Conservation (phyloP, 73 alveolate genomes). For the Paramecium bursaria region DNA sequence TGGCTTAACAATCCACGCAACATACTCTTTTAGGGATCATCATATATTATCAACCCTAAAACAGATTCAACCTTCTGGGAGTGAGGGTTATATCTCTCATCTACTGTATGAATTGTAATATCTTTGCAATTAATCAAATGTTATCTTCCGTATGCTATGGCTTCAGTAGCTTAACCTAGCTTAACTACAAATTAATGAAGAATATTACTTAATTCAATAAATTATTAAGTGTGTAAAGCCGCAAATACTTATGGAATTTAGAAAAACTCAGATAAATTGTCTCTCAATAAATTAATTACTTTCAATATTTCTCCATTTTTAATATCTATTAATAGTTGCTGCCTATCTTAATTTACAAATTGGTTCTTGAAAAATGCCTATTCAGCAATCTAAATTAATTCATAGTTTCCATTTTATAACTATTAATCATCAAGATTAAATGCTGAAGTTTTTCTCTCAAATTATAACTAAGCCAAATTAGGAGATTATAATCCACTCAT, state of each 20-base stretch:
- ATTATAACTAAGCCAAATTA: background rate
- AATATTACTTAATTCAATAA: constrained; percentile 42
- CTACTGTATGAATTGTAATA: background rate
- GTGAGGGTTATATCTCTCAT: background rate
- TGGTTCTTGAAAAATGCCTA: constrained; percentile 9
- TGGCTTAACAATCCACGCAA: constrained; percentile 35
- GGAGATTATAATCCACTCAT: constrained; percentile 56
- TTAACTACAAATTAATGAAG: background rate
- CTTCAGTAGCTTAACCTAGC: constrained; percentile 7
- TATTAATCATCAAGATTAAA: constrained; percentile 44
- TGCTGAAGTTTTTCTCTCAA: constrained; percentile 42
- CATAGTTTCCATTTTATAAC: constrained; percentile 6
- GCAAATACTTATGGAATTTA: background rate
- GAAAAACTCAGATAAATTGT: background rate
- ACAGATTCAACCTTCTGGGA: constrained; percentile 6
- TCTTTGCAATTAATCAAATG: background rate
- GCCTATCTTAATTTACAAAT: constrained; percentile 33
- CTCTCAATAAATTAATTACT: background rate
- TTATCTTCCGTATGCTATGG: background rate
- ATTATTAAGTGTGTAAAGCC: constrained; percentile 1
- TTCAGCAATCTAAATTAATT: constrained; percentile 7
- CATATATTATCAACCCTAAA: constrained; percentile 33
- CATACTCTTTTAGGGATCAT: background rate
- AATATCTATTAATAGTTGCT: background rate
- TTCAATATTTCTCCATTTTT: constrained; percentile 11